These are phyloP conservation scores for Plantago rigida DNA, from an alignment of 305 asterid species.

Conservation along the genomic window DNA sequence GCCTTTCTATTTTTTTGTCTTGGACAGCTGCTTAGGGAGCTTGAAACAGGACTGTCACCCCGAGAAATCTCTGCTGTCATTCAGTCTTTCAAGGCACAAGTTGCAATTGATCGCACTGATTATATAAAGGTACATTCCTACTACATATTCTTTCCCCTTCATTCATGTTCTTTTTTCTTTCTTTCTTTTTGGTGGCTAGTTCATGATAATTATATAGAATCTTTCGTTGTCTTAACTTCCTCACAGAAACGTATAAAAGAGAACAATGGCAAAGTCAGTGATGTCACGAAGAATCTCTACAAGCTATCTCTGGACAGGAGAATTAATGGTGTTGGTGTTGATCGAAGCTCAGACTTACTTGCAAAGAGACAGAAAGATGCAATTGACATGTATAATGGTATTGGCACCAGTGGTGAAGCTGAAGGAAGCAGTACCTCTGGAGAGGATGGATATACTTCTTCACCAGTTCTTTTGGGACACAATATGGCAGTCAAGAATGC, in stretches of 20 bases:
- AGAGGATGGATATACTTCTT: constrained; percentile 80
- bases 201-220: constrained; percentile 21
- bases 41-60: constrained; percentile 36
- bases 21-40: constrained; percentile 41
- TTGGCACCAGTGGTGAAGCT: constrained; percentile 54
- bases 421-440: constrained; percentile 53
- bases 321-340: constrained; percentile 38
- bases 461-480: constrained; percentile 78
- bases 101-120: constrained; percentile 47
- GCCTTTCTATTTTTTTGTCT: constrained; percentile 10
- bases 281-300: constrained; percentile 39
- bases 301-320: constrained; percentile 60
- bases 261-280: constrained; percentile 52
- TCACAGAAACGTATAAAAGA: constrained; percentile 65
- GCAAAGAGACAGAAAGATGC: constrained; percentile 85
- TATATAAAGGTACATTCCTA: constrained; percentile 51
- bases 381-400: constrained; percentile 67
- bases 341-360: constrained; percentile 50
- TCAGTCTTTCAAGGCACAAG: constrained; percentile 49
- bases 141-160: constrained; percentile 1
- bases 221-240: constrained; percentile 25
- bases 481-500: constrained; percentile 84
- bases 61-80: constrained; percentile 40
- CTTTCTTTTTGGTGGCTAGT: constrained; percentile 14
- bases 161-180: constrained; percentile 19